phyloP scores from a whole-genome alignment of 2,329 filamentous ascomycete genomes.

The Nemania bipapillata region DNA sequence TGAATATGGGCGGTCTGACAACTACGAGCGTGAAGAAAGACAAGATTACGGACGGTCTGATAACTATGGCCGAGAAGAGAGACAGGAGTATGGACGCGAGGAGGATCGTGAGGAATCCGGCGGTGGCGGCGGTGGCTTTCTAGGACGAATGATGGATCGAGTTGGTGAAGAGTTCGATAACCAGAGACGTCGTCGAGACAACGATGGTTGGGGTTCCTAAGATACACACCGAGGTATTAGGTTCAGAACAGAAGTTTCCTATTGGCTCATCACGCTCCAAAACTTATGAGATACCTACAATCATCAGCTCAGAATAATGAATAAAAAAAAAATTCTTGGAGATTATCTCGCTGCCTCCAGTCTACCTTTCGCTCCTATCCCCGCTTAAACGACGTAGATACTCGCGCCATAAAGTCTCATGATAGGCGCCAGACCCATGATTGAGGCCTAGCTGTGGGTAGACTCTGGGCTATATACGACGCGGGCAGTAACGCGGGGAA shows the following conservation, averaged over 20 bases:
- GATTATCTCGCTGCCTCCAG: not conserved
- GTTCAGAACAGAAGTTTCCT: slow-evolving; percentile 3
- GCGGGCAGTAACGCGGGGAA: slow-evolving; percentile 26
- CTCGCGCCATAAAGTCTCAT: not conserved
- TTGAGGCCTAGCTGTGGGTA: slow-evolving; percentile 4
- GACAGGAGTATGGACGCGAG: slow-evolving; percentile 10
- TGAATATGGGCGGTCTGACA: slow-evolving; percentile 35
- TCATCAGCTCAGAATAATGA: not conserved
- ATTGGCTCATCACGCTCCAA: not conserved
- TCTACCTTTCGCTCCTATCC: not conserved
- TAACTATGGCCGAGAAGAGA: slow-evolving; percentile 13
- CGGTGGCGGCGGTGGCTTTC: slow-evolving; percentile 40
- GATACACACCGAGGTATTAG: not conserved
- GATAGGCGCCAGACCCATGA: not conserved
- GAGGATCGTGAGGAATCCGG: slow-evolving; percentile 40
- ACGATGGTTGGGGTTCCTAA: slow-evolving; percentile 43
- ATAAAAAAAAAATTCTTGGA: not conserved
- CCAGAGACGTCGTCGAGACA: slow-evolving; percentile 39
- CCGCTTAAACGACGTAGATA: not conserved
- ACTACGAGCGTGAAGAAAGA: slow-evolving; percentile 34
- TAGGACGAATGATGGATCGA: slow-evolving; percentile 39
- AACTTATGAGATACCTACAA: not conserved
- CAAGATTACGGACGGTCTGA: slow-evolving; percentile 36
- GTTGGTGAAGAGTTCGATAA: slow-evolving; percentile 45
- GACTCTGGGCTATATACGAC: slow-evolving; percentile 20